Evolutionary conservation across 257 asterid species (phyloP), one percentile per base, ranked within the genome.

Genomic region (Coffea canephora): DNA sequence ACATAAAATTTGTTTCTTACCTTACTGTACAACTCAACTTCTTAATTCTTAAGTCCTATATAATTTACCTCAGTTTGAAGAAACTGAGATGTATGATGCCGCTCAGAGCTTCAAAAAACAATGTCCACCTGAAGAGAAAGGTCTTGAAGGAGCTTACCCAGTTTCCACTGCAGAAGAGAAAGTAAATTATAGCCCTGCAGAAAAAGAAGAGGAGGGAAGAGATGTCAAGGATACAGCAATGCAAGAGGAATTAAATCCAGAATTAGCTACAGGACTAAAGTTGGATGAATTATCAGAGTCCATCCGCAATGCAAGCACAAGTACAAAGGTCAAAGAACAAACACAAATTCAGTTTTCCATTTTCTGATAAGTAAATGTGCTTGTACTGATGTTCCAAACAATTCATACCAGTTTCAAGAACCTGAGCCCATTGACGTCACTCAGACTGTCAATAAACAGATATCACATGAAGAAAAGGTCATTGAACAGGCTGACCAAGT

Each of bases 361-460:
- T 62, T 62, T 62, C 14, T 62, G 68, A 8, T 62, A n/a, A 62
- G 6, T n/a, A 13, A 62, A 23, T 12, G 4, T 23, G 5, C 13
- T n/a, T 23, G 6, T 7, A 14, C 34, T 59, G 11, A 9, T 62
- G n/a, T 23, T 62, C 2, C 31, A 61, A 62, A 23, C 5, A 43
- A 31, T 48, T 25, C 25, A 27, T 74, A 23, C 52, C n/a, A 80
- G 76, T 41, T 61, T 79, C 36, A 31, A 48, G 73, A 62, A 62
- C 46, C 50, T 48, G 65, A 68, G 67, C n/a, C n/a, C 18, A 78
- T 8, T 57, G 45, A 69, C 62, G 76, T 55, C 81, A 69, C 54
- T 57, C 48, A 62, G 68, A 69, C 12, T 41, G 25, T n/a, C 41
- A 52, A 34, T 25, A 54, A 62, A 43, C 45, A 77, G 74, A 54